Evolutionary conservation across 2,329 filamentous ascomycete genomes (phyloP).

Genomic region (Pseudopyricularia javanii): DNA sequence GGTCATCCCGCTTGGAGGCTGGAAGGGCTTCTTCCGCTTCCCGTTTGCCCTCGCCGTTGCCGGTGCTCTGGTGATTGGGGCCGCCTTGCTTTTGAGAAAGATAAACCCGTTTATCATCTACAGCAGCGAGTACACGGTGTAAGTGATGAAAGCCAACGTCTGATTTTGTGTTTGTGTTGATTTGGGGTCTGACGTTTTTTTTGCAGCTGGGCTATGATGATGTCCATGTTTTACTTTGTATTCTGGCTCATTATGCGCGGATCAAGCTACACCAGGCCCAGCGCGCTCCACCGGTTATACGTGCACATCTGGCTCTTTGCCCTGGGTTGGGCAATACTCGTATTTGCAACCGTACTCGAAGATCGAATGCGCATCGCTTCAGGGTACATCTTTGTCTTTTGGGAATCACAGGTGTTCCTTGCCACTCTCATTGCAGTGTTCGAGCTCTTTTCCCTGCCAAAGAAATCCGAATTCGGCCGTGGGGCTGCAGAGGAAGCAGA

Average conservation of each 20-base stretch:
- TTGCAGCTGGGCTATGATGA: conserved; percentile 63
- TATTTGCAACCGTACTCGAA: conserved; percentile 63
- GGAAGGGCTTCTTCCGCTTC: conserved; percentile 74
- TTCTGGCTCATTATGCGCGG: conserved; percentile 76
- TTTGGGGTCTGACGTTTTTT: neutral
- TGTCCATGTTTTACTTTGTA: conserved; percentile 66
- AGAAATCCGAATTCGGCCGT: conserved; percentile 56
- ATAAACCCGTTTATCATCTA: conserved; percentile 87
- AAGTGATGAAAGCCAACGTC: conserved; percentile 17
- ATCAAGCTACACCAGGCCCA: conserved; percentile 69
- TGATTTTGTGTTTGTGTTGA: neutral
- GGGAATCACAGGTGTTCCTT: conserved; percentile 63
- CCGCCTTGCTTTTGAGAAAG: conserved; percentile 66
- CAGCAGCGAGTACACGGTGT: conserved; percentile 72
- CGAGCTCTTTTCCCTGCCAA: conserved; percentile 67
- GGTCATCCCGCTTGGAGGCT: conserved; percentile 55
- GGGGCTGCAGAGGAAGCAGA: conserved; percentile 39
- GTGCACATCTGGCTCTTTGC: conserved; percentile 74
- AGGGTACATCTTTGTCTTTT: conserved; percentile 72
- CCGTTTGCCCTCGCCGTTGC: conserved; percentile 63
- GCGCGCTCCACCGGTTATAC: conserved; percentile 74
- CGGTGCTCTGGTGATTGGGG: conserved; percentile 53
- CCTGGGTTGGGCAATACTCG: conserved; percentile 59
- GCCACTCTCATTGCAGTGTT: conserved; percentile 63
- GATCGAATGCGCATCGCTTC: conserved; percentile 60